phyloP scores from a whole-genome alignment of 768 basidiomycete genomes.

The Podaxis mareebaensis region DNA sequence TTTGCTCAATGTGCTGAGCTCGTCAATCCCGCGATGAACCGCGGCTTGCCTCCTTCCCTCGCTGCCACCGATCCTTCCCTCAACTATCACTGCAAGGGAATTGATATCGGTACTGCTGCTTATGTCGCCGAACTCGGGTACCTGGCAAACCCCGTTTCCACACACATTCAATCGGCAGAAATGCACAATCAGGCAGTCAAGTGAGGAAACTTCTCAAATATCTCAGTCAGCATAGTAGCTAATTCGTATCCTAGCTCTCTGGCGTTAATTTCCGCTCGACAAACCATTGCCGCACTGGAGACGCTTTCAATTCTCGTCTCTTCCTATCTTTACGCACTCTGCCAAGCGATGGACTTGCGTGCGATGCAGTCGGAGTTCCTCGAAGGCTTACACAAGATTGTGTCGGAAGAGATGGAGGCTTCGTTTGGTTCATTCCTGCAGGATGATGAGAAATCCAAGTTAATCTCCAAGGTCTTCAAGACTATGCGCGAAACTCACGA shows the following conservation, averaged over 20 bases:
- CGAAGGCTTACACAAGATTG: conserved; percentile 45
- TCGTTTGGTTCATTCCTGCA: conserved; percentile 46
- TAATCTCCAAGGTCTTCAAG: conserved; percentile 39
- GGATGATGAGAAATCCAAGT: conserved; percentile 27
- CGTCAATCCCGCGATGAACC: conserved; percentile 75
- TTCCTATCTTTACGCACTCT: conserved; percentile 70
- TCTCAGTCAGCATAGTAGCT: conserved; percentile 18
- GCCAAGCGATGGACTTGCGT: conserved; percentile 85
- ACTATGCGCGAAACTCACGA: conserved; percentile 59
- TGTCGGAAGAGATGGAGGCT: conserved; percentile 47
- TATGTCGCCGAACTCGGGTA: conserved; percentile 82
- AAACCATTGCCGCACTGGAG: conserved; percentile 76
- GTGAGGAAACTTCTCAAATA: conserved; percentile 40
- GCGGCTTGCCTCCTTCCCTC: conserved; percentile 78
- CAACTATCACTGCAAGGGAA: conserved; percentile 82
- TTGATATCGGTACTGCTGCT: conserved; percentile 82
- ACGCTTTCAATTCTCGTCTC: conserved; percentile 74
- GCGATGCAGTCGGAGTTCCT: conserved; percentile 70
- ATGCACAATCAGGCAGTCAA: conserved; percentile 94
- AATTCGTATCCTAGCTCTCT: conserved; percentile 55
- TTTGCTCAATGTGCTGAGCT: conserved; percentile 73
- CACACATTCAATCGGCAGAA: conserved; percentile 84
- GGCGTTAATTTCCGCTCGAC: conserved; percentile 80
- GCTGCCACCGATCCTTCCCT: conserved; percentile 79
- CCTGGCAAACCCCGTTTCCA: conserved; percentile 82